Evolutionary conservation across 2,329 filamentous ascomycete genomes (phyloP).

Genomic region (Aureobasidium sp.): DNA sequence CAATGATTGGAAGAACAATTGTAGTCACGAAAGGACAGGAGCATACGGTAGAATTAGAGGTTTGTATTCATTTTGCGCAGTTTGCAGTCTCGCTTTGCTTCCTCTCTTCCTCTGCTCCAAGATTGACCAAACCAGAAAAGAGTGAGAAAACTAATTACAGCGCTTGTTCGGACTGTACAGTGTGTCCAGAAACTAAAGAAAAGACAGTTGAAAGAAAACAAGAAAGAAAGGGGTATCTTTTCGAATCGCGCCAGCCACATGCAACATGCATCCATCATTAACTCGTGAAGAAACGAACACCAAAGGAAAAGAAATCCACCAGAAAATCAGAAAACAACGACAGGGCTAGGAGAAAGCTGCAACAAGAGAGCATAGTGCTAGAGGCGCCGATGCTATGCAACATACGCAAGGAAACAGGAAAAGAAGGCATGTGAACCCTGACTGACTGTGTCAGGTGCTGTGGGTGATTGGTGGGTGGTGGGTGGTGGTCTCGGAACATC

Average conservation of each 20-base stretch:
- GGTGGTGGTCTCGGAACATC: background rate
- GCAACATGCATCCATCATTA: conserved; percentile 13
- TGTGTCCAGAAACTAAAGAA: background rate
- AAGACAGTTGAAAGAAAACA: background rate
- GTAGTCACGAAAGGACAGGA: too few species aligned
- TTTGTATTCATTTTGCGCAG: background rate
- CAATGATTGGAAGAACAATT: background rate
- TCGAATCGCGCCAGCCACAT: conserved; percentile 7
- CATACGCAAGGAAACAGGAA: background rate
- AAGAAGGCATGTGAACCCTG: background rate
- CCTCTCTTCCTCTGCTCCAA: background rate
- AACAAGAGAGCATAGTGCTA: background rate
- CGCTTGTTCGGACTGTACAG: background rate
- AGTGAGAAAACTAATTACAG: background rate
- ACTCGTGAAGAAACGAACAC: background rate
- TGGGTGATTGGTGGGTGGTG: background rate
- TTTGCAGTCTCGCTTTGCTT: background rate
- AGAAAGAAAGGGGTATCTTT: background rate
- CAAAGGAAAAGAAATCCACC: background rate
- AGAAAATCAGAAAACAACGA: background rate
- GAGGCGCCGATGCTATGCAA: background rate
- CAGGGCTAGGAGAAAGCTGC: background rate
- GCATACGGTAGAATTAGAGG: background rate
- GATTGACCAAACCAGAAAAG: background rate
- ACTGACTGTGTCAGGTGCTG: background rate